Evolutionary conservation across 164 flowering plant species (phyloP).

Genomic region (Dillenia suffruticosa): DNA sequence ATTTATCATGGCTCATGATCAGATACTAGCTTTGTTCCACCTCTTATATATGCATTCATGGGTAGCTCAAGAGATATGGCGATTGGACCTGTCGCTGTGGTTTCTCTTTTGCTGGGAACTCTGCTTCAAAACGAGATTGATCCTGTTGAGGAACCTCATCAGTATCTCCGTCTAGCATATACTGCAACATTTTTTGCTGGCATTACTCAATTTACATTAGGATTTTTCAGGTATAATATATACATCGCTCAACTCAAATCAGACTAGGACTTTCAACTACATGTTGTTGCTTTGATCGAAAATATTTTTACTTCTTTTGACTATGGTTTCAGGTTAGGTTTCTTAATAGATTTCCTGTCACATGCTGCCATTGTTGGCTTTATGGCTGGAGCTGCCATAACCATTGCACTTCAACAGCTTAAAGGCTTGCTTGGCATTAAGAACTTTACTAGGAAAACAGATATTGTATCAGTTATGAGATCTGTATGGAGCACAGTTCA

Average conservation of each 20-base stretch:
- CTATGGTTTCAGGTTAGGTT: slow-evolving; percentile 60
- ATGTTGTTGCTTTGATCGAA: no score
- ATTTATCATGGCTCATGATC: slow-evolving; percentile 5
- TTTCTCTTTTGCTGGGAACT: slow-evolving; percentile 85
- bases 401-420: slow-evolving; percentile 93
- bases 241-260: no score
- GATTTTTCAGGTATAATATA: slow-evolving; percentile 61
- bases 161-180: slow-evolving; percentile 73
- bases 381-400: slow-evolving; percentile 96
- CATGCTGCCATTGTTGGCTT: slow-evolving; percentile 98
- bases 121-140: slow-evolving; percentile 71
- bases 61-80: slow-evolving; percentile 97
- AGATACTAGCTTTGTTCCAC: slow-evolving; percentile 97
- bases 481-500: slow-evolving; percentile 57
- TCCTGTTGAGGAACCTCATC: slow-evolving; percentile 28
- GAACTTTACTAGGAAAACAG: slow-evolving; percentile 67
- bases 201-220: slow-evolving; percentile 76
- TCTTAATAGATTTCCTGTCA: slow-evolving; percentile 88
- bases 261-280: not conserved
- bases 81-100: slow-evolving; percentile 96
- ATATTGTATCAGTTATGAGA: slow-evolving; percentile 65
- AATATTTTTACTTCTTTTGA: not conserved
- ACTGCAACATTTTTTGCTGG: slow-evolving; percentile 98
- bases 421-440: slow-evolving; percentile 88
- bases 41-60: slow-evolving; percentile 90